Evolutionary conservation across 2,329 filamentous ascomycete genomes (phyloP).

Genomic region (Penicillium sp.): DNA sequence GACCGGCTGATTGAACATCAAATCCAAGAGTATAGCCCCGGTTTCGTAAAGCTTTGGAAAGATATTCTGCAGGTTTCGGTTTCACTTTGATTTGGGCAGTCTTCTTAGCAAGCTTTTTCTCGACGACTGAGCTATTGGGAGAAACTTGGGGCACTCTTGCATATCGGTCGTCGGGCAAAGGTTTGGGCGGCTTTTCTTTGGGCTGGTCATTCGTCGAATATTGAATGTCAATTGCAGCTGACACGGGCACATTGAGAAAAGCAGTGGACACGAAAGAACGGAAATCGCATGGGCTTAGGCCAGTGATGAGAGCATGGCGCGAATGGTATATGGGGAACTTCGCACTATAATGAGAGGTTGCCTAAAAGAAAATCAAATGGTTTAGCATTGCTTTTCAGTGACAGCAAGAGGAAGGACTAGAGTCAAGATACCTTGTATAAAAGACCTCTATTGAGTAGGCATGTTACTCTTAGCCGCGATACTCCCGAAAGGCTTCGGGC

Average conservation of each 20-base stretch:
- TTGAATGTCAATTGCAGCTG: background rate
- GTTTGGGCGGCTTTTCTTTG: background rate
- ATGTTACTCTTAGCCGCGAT: slow-evolving; percentile 34
- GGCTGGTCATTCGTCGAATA: background rate
- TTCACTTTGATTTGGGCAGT: slow-evolving; percentile 1
- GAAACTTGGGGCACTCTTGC: background rate
- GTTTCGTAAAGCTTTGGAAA: slow-evolving; percentile 31
- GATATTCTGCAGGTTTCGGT: slow-evolving; percentile 33
- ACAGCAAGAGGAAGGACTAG: background rate
- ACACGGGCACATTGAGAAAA: background rate
- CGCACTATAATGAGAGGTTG: background rate
- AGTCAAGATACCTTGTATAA: slow-evolving; percentile 21
- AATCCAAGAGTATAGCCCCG: slow-evolving; percentile 17
- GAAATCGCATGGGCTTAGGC: background rate
- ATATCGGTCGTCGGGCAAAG: background rate
- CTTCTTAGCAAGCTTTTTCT: background rate
- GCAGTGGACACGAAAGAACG: slow-evolving; percentile 4
- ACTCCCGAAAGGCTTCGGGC: slow-evolving; percentile 38
- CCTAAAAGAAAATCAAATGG: background rate
- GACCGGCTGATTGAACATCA: background rate
- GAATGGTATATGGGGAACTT: background rate
- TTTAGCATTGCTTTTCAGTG: background rate
- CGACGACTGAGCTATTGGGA: background rate
- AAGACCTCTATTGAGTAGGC: slow-evolving; percentile 26
- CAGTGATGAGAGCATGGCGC: background rate